Base-by-base conservation (phyloP, 495 filamentous ascomycete genomes). In the Astrocystis sublimbata region DNA sequence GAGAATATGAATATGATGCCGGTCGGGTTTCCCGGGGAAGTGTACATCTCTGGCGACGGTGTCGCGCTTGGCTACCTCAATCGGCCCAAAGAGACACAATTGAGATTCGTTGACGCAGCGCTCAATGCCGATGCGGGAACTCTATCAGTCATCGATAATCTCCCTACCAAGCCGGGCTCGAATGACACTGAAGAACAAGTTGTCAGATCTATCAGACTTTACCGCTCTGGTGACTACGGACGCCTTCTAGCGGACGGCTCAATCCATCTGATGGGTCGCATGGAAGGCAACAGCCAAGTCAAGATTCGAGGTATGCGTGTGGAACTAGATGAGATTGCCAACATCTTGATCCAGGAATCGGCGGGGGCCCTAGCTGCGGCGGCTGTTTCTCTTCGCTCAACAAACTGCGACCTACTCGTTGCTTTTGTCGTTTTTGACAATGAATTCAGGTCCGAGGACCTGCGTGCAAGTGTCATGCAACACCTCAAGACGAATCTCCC, bases 221-320 rank as follows among this genome's bases (percentile, higher is more conserved):
- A 79, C 50, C 72, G 73, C 1, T 80, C 78, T 0, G 80, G 81
- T 10, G 81, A 84, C 55, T 47, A 38, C 0, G 81, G 72, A 1
- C 58, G 55, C 13, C 30, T 80, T 0, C 65, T 36, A 1, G 24
- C 43, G 0, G 76, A 81, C 60, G 81, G 81, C 1, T 8, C 65
- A 0, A 21, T 85, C 0, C 42, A 70, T 0, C 63, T 80, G 33
- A 50, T 65, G 0, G 68, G 74, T 1, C 78, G 82, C 0, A 67
- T 83, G 0, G 67, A 60, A 0, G 77, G 77, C 6, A 78, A 82
- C 56, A 71, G 57, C 6, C 78, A 79, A 45, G 70, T 76, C 21
- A 78, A 80, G 61, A 65, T 83, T 23, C 66, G 72, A 0, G 79
- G 81, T 1, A 63, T 82, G 13, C 75, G 81, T 2, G 55, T 83